Percentiles rank a stretch among this genome's conserved stretches.
These are phyloP conservation scores for Komagataella kurtzmanii DNA, from an alignment of 805 yeast genomes.

Conservation along the genomic window DNA sequence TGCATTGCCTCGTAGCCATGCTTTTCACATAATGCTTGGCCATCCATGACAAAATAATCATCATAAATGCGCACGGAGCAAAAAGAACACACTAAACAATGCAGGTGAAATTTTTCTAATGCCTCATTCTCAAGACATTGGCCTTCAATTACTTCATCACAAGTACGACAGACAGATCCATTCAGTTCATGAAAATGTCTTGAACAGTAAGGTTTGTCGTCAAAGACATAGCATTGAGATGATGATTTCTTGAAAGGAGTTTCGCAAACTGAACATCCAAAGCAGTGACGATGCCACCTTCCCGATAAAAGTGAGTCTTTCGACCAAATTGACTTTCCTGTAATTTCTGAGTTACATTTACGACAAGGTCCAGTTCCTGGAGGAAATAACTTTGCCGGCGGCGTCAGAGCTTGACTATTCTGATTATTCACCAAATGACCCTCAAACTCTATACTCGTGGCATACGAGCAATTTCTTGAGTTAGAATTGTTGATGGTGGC, in stretches of 20 bases:
- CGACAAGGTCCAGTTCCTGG: conserved; percentile 81
- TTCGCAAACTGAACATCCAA: conserved; percentile 57
- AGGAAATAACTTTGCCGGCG: conserved; percentile 8
- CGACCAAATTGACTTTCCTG: conserved; percentile 61
- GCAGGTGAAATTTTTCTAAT: conserved; percentile 58
- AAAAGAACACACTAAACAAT: conserved; percentile 55
- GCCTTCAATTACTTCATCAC: conserved; percentile 78
- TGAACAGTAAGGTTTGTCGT: conserved; percentile 75
- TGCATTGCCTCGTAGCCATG: conserved; percentile 14
- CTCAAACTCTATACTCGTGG: neutral
- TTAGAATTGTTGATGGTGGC: neutral
- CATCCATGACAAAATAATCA: conserved; percentile 44
- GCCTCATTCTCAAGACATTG: conserved; percentile 72
- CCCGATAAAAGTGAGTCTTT: conserved; percentile 77
- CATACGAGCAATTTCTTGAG: neutral
- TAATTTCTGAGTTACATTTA: conserved; percentile 43
- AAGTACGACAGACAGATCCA: conserved; percentile 58
- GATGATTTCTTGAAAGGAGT: conserved; percentile 42
- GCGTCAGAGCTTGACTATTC: conserved; percentile 8
- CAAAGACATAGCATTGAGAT: conserved; percentile 54
- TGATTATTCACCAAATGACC: neutral
- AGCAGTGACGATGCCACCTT: conserved; percentile 89
- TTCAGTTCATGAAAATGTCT: conserved; percentile 65
- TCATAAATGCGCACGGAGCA: conserved; percentile 37
- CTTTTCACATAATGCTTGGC: conserved; percentile 35